A percentile compares a stretch with the other conserved stretches of the same genome.
phyloP scores from a whole-genome alignment of 805 yeast genomes.

The Spencermartinsiella europaea region DNA sequence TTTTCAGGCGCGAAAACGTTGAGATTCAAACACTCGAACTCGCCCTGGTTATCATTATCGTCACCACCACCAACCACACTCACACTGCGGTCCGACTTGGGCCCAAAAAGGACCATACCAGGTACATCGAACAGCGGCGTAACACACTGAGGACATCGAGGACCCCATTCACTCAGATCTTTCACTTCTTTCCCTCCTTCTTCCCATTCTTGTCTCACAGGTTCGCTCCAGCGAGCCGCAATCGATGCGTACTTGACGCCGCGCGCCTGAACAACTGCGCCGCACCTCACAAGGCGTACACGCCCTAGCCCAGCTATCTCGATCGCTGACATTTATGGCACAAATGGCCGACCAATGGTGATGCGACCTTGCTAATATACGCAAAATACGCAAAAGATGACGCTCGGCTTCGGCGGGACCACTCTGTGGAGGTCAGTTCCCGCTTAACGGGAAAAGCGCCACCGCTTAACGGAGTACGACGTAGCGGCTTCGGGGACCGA shows the following conservation, averaged over 20 bases:
- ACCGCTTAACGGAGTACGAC: no score
- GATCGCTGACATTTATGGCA: no score
- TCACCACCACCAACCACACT: background rate
- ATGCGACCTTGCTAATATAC: no score
- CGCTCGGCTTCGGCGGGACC: no score
- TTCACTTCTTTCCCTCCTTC: background rate
- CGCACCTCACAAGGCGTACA: no score
- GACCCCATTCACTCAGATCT: background rate
- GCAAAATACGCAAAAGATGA: no score
- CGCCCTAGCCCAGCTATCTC: no score
- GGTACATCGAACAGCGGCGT: slow-evolving; percentile 3
- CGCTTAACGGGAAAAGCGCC: no score
- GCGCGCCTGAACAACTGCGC: background rate
- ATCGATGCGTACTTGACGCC: background rate
- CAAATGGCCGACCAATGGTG: no score
- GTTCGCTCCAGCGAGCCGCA: background rate
- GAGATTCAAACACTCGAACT: slow-evolving; percentile 21
- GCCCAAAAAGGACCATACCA: slow-evolving; percentile 22
- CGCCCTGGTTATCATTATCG: slow-evolving; percentile 21
- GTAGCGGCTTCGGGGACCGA: no score
- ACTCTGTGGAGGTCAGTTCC: no score
- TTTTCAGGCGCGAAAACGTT: slow-evolving; percentile 24
- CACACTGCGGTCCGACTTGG: slow-evolving; percentile 2
- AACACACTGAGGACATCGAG: background rate
- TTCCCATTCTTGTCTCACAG: background rate